A percentile compares a stretch with the other conserved stretches of the same genome.
These are phyloP conservation scores for Quercus parvula DNA, from an alignment of 306 rosid genomes.

Conservation along the genomic window DNA sequence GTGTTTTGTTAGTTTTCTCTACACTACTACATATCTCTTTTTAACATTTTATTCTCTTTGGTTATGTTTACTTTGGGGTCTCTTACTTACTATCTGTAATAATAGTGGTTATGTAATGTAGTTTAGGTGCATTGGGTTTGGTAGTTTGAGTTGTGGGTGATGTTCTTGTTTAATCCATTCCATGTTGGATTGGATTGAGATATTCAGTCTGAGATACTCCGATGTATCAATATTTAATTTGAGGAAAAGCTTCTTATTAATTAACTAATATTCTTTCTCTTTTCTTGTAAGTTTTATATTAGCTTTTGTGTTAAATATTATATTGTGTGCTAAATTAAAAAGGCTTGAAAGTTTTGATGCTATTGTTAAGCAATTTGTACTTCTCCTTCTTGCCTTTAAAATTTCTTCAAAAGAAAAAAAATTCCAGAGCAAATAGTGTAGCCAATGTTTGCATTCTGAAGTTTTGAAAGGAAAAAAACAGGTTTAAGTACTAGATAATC, in stretches of 20 bases:
- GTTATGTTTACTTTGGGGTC: not conserved
- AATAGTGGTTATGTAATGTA: constrained; percentile 13
- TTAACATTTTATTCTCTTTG: constrained; percentile 7
- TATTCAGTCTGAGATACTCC: constrained; percentile 1
- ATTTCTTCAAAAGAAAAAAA: no score
- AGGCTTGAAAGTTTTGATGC: not conserved
- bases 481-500: no score
- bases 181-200: not conserved
- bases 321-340: not conserved
- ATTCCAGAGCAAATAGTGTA: no score
- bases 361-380: not conserved
- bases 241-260: not conserved
- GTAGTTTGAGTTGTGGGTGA: constrained; percentile 18
- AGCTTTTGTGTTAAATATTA: not conserved
- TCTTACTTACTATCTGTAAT: constrained; percentile 4
- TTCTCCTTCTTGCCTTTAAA: no score
- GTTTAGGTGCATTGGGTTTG: constrained; percentile 16
- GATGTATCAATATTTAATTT: not conserved
- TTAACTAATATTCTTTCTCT: not conserved
- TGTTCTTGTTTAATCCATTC: constrained; percentile 16
- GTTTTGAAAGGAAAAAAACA: no score
- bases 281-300: not conserved
- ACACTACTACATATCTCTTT: not conserved
- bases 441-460: no score
- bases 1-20: constrained; percentile 6